These are phyloP conservation scores for Allium sativum DNA, from an alignment of 106 monocot species.

Conservation along the genomic window DNA sequence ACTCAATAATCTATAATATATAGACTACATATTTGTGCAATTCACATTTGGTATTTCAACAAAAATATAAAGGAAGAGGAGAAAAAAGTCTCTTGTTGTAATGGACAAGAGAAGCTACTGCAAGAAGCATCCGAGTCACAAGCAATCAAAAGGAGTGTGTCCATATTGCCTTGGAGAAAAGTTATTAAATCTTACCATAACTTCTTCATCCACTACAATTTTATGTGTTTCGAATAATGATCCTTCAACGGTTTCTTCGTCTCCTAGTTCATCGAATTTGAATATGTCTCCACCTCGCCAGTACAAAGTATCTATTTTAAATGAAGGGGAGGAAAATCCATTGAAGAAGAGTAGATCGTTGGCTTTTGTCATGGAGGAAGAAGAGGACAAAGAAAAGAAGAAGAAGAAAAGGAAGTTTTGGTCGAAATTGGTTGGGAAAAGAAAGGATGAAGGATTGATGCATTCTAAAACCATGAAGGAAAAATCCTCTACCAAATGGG, in stretches of 20 bases:
- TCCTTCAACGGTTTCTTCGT: conserved; percentile 8
- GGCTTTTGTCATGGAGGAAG: conserved; percentile 10
- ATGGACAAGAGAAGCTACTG: conserved; percentile 25
- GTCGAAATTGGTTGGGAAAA: conserved; percentile 3
- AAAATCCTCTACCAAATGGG: conserved; percentile 27
- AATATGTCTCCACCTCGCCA: conserved; percentile 4
- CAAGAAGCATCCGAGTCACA: conserved; percentile 36
- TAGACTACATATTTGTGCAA: background rate
- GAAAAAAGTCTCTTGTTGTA: background rate
- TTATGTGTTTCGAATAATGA: conserved; percentile 1
- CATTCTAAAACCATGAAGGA: conserved; percentile 48
- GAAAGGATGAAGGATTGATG: conserved; percentile 7
- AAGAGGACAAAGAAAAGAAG: conserved; percentile 7
- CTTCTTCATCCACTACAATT: conserved; percentile 27
- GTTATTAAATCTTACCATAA: conserved; percentile 23
- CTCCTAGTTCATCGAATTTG: background rate
- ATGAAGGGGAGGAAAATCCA: background rate
- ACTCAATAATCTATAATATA: background rate
- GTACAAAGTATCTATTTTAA: background rate
- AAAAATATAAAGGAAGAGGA: background rate
- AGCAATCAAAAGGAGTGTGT: conserved; percentile 43
- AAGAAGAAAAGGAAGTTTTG: conserved; percentile 15
- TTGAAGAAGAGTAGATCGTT: conserved; percentile 10
- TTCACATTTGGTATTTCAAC: background rate
- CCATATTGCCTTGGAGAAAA: conserved; percentile 46